phyloP scores from a whole-genome alignment of 257 asterid genomes.

The Linderniella brevidens region DNA sequence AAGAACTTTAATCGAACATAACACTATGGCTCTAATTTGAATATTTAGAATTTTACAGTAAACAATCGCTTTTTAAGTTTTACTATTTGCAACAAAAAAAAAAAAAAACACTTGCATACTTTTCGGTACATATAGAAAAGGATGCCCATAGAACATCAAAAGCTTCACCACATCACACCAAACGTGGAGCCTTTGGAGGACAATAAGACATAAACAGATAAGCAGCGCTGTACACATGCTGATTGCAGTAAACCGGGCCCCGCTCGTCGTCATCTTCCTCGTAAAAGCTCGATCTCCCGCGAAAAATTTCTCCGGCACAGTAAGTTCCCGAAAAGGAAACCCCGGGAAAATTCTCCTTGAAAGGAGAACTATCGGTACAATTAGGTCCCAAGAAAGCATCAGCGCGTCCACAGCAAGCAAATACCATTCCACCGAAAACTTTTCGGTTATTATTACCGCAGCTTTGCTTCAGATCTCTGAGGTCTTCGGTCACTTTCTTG shows the following conservation, averaged over 20 bases:
- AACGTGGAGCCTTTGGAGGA: conserved; percentile 9
- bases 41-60: too few relatives aligned
- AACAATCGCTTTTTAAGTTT: too few relatives aligned
- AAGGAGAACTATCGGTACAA: conserved; percentile 34
- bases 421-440: conserved; percentile 60
- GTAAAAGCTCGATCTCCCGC: conserved; percentile 24
- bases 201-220: conserved; percentile 51
- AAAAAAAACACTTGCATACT: too few relatives aligned
- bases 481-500: conserved; percentile 21
- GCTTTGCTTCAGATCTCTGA: conserved; percentile 24
- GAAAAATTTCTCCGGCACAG: conserved; percentile 59
- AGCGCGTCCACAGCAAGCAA: conserved; percentile 66
- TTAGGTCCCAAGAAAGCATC: conserved; percentile 36
- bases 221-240: conserved; percentile 40
- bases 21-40: too few relatives aligned
- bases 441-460: conserved; percentile 14
- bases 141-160: too few relatives aligned
- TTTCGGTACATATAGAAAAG: too few relatives aligned
- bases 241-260: conserved; percentile 21
- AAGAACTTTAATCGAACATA: too few relatives aligned
- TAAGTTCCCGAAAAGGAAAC: conserved; percentile 54
- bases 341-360: conserved; percentile 57
- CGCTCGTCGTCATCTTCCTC: conserved; percentile 24
- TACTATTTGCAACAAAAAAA: too few relatives aligned
- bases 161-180: too few relatives aligned